Conservation (phyloP, 495 filamentous ascomycete genomes). For the Penicillium daleae region DNA sequence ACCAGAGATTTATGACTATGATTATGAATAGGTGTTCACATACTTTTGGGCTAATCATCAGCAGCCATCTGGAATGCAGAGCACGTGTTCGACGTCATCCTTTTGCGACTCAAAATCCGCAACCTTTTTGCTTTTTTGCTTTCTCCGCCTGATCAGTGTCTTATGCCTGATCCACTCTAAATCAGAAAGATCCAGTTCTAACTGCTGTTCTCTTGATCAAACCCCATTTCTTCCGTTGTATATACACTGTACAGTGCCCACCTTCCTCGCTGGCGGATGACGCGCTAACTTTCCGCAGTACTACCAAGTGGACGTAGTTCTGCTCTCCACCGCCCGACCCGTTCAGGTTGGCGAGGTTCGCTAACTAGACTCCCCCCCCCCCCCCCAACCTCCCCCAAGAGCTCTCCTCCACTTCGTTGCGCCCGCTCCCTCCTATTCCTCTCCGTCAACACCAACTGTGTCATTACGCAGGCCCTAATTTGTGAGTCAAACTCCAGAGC, state of each 20-base stretch:
- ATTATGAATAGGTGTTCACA: constrained; percentile 2
- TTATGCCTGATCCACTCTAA: neutral
- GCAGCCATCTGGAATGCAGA: constrained; percentile 14
- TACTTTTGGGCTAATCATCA: constrained; percentile 11
- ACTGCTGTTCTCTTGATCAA: neutral
- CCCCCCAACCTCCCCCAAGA: constrained; percentile 10
- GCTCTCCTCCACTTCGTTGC: constrained; percentile 8
- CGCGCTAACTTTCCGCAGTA: constrained; percentile 22
- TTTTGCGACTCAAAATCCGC: constrained; percentile 9
- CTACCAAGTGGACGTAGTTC: neutral
- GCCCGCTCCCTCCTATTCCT: constrained; percentile 10
- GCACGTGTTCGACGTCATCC: constrained; percentile 42
- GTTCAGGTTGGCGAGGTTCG: constrained; percentile 30
- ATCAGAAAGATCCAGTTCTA: neutral
- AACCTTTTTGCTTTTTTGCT: constrained; percentile 3
- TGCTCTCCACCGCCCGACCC: constrained; percentile 29
- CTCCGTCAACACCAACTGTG: constrained; percentile 8
- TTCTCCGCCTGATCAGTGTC: neutral
- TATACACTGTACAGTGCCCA: constrained; percentile 5
- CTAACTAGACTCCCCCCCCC: constrained; percentile 20
- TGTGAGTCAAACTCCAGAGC: constrained; percentile 25
- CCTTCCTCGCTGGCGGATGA: constrained; percentile 12
- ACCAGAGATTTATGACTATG: too few species aligned
- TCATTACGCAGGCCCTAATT: constrained; percentile 16
- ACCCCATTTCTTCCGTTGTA: neutral